Conservation (phyloP, 2,329 filamentous ascomycete species). For the Ceratocystis variospora region DNA sequence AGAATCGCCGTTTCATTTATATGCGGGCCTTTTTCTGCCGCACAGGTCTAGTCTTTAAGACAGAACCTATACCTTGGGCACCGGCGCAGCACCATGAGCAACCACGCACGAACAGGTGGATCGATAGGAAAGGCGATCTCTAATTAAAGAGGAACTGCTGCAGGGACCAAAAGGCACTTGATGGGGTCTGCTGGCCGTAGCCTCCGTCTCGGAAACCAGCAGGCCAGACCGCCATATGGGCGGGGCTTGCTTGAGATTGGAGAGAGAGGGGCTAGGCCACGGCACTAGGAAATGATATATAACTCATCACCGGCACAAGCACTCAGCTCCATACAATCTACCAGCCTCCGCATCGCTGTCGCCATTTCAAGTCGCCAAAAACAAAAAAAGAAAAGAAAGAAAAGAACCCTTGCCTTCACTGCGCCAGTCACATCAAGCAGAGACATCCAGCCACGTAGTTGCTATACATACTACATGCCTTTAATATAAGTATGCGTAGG, state of each 20-base stretch:
- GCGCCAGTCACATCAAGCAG: not conserved
- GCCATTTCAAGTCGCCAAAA: not conserved
- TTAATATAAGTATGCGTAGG: constrained; percentile 1
- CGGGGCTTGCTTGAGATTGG: not conserved
- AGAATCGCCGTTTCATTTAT: not conserved
- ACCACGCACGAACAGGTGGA: too few relatives aligned
- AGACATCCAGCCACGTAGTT: not conserved
- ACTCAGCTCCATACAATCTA: not conserved
- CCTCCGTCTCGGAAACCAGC: not conserved
- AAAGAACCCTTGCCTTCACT: not conserved
- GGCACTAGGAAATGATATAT: not conserved
- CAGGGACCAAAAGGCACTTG: not conserved
- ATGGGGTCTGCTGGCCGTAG: not conserved
- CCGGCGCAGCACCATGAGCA: too few relatives aligned
- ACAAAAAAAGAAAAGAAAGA: too few relatives aligned
- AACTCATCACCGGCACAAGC: not conserved
- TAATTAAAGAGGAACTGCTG: not conserved
- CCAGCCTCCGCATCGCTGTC: not conserved
- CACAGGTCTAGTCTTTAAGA: not conserved
- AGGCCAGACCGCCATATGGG: not conserved
- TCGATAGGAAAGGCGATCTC: too few relatives aligned
- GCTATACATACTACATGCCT: not conserved
- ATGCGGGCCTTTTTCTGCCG: not conserved
- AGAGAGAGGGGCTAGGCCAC: not conserved
- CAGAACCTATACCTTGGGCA: too few relatives aligned